Percentiles rank a stretch among this genome's conserved stretches.
These are phyloP conservation scores for Amyloporia xantha DNA, from an alignment of 768 basidiomycete species.

Conservation along the genomic window DNA sequence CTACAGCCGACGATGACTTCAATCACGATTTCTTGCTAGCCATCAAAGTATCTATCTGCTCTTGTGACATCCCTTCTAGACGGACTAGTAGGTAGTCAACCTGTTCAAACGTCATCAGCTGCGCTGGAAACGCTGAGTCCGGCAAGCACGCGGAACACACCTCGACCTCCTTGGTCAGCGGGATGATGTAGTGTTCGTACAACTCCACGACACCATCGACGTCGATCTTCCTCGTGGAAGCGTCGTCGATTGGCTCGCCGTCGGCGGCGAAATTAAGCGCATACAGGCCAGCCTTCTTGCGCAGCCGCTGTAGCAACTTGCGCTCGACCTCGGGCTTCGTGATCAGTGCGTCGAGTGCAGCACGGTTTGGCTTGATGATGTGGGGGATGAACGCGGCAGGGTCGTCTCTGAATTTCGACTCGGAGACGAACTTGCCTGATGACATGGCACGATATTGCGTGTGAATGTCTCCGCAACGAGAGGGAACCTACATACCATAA, in stretches of 20 bases:
- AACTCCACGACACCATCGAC: slow-evolving; percentile 89
- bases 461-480: too few species aligned
- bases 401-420: slow-evolving; percentile 88
- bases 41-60: slow-evolving; percentile 66
- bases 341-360: slow-evolving; percentile 78
- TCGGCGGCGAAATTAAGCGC: slow-evolving; percentile 80
- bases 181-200: slow-evolving; percentile 94
- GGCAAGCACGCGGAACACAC: slow-evolving; percentile 35
- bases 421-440: slow-evolving; percentile 96
- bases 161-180: slow-evolving; percentile 97
- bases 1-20: too few species aligned
- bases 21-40: slow-evolving; percentile 7
- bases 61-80: slow-evolving; percentile 76
- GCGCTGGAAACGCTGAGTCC: background rate
- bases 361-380: slow-evolving; percentile 72
- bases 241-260: slow-evolving; percentile 42
- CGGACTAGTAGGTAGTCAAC: slow-evolving; percentile 93
- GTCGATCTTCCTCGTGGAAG: slow-evolving; percentile 66
- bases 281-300: slow-evolving; percentile 71
- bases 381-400: slow-evolving; percentile 90
- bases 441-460: too few species aligned
- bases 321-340: slow-evolving; percentile 97
- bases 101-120: slow-evolving; percentile 34
- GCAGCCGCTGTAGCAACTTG: slow-evolving; percentile 72
- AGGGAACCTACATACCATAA: slow-evolving; percentile 91